Percentiles rank a stretch among this genome's conserved stretches.
Evolutionary conservation across 2,329 filamentous ascomycete species (phyloP).

Genomic region (Truncatella angustata): DNA sequence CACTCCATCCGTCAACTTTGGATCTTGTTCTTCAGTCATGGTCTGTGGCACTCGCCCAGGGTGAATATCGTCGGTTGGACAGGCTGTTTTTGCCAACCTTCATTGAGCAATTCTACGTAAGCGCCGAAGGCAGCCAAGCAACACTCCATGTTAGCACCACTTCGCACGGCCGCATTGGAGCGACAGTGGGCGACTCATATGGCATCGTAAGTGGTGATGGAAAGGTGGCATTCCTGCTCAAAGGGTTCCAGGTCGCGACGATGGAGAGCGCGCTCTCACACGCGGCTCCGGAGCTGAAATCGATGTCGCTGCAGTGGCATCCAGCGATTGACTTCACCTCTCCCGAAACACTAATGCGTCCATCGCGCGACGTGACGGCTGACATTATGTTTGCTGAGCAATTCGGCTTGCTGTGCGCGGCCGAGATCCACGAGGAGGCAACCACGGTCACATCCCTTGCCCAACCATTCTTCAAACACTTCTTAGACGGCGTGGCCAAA

Average conservation of each 20-base stretch:
- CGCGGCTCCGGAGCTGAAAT: background rate
- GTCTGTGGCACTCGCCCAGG: background rate
- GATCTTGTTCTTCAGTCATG: constrained; percentile 1
- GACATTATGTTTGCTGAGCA: constrained; percentile 4
- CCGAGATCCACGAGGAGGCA: constrained; percentile 3
- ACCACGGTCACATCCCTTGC: constrained; percentile 5
- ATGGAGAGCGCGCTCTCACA: background rate
- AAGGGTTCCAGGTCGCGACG: background rate
- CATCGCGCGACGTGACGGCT: background rate
- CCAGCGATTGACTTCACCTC: constrained; percentile 4
- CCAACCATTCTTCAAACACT: constrained; percentile 6
- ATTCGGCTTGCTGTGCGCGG: constrained; percentile 1
- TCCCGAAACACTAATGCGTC: background rate
- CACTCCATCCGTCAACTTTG: background rate
- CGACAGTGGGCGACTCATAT: background rate
- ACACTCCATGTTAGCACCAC: background rate
- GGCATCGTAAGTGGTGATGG: background rate
- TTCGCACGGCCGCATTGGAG: background rate
- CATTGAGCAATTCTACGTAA: constrained; percentile 1
- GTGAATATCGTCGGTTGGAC: background rate
- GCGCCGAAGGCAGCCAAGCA: too few species aligned
- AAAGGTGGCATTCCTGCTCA: constrained; percentile 1
- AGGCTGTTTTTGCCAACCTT: background rate
- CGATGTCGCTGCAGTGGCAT: constrained; percentile 1
- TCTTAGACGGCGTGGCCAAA: background rate